These are phyloP conservation scores for Hypoxylon crocopeplum DNA, from an alignment of 495 filamentous ascomycete species.

Conservation along the genomic window DNA sequence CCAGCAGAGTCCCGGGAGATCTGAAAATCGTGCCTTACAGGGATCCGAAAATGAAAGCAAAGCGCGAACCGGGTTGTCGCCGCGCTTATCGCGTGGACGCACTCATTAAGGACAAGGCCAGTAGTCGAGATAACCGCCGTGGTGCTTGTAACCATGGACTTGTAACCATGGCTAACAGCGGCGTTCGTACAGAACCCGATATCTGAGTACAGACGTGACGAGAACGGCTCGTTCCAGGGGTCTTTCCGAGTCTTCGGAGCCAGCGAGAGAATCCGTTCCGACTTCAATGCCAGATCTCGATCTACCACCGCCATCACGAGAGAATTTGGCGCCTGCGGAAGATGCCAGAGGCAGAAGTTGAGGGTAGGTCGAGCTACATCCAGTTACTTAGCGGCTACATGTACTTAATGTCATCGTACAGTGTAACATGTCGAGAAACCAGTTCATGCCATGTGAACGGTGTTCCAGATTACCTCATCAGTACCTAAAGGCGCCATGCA, in stretches of 20 bases:
- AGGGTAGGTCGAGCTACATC: neutral
- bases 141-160: neutral
- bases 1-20: neutral
- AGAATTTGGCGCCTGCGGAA: conserved; percentile 9
- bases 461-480: neutral
- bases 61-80: neutral
- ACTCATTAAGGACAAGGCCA: conserved; percentile 16
- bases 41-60: conserved; percentile 3
- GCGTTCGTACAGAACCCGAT: conserved; percentile 12
- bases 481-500: neutral
- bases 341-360: conserved; percentile 13
- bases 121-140: neutral
- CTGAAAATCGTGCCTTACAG: conserved; percentile 16
- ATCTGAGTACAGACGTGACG: conserved; percentile 11
- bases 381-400: neutral
- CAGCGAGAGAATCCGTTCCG: conserved; percentile 12
- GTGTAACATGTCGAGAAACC: neutral
- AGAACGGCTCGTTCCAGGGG: conserved; percentile 13
- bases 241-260: conserved; percentile 11
- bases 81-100: conserved; percentile 16
- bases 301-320: conserved; percentile 12
- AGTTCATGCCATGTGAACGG: neutral
- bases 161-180: conserved; percentile 5
- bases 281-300: conserved; percentile 6
- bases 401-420: neutral